Evolutionary conservation across 2,329 filamentous ascomycete genomes (phyloP).

Genomic region (Colletotrichum sp.): DNA sequence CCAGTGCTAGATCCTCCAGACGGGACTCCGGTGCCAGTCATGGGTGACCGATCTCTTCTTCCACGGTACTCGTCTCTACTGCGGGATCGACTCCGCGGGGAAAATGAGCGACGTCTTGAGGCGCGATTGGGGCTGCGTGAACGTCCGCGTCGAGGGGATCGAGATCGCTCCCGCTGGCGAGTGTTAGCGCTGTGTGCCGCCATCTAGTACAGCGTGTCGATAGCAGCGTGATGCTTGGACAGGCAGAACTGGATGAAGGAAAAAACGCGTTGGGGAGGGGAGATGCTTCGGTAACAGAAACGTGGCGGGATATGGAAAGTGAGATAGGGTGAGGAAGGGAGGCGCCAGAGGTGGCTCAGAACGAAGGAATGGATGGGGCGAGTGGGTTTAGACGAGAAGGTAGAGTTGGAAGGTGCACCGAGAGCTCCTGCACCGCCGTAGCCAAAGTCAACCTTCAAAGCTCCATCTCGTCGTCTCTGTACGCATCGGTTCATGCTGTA

Average conservation of each 20-base stretch:
- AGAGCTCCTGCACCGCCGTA: not conserved
- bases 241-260: not conserved
- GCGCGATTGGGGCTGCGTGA: slow-evolving; percentile 81
- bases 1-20: slow-evolving; percentile 73
- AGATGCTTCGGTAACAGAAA: not conserved
- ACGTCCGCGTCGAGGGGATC: slow-evolving; percentile 78
- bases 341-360: slow-evolving; percentile 3
- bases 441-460: not conserved
- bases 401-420: not conserved
- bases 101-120: slow-evolving; percentile 77
- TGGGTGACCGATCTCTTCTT: slow-evolving; percentile 80
- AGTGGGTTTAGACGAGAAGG: not conserved
- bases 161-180: slow-evolving; percentile 80
- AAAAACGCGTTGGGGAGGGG: not conserved
- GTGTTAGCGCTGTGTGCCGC: slow-evolving; percentile 2
- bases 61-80: slow-evolving; percentile 81
- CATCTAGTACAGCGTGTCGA: slow-evolving; percentile 13
- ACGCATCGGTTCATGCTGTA: not conserved
- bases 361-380: not conserved
- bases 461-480: not conserved
- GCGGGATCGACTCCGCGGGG: slow-evolving; percentile 78
- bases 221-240: not conserved
- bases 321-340: not conserved
- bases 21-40: slow-evolving; percentile 74
- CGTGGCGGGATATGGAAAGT: not conserved